phyloP scores from a whole-genome alignment of 352 stramenopile species.

The Phytopythium montanum region DNA sequence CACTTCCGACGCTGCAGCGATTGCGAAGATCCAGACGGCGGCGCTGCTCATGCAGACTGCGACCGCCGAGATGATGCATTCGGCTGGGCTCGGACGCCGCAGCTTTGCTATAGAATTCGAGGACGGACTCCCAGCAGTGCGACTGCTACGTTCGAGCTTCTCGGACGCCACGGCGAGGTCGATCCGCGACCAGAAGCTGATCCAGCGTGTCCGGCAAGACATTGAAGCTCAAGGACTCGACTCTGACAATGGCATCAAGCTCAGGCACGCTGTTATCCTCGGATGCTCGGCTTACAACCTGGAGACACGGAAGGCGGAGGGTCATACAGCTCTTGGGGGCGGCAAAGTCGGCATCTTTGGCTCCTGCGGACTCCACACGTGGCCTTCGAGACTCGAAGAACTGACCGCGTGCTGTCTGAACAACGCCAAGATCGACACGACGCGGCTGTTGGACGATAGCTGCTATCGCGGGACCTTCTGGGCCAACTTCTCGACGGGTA shows the following conservation, averaged over 20 bases:
- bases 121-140: conserved; percentile 47
- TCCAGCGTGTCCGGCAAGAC: conserved; percentile 44
- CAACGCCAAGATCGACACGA: conserved; percentile 49
- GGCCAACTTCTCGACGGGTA: conserved; percentile 61
- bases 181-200: conserved; percentile 59
- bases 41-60: conserved; percentile 55
- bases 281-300: conserved; percentile 62
- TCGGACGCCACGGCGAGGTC: conserved; percentile 38
- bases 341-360: conserved; percentile 60
- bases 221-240: conserved; percentile 39
- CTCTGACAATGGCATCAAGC: conserved; percentile 20
- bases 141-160: conserved; percentile 53
- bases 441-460: conserved; percentile 53
- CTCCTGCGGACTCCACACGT: conserved; percentile 63
- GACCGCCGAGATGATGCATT: conserved; percentile 46
- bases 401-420: conserved; percentile 50
- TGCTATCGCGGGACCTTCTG: conserved; percentile 52
- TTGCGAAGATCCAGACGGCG: conserved; percentile 50
- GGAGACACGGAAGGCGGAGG: conserved; percentile 40
- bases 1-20: conserved; percentile 47
- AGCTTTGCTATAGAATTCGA: conserved; percentile 61
- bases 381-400: conserved; percentile 43
- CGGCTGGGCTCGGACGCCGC: conserved; percentile 28
- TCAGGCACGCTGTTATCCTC: conserved; percentile 73
- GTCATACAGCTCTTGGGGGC: conserved; percentile 55